phyloP scores from a whole-genome alignment of 2,329 filamentous ascomycete species.

The Fragosphaeria purpurea region DNA sequence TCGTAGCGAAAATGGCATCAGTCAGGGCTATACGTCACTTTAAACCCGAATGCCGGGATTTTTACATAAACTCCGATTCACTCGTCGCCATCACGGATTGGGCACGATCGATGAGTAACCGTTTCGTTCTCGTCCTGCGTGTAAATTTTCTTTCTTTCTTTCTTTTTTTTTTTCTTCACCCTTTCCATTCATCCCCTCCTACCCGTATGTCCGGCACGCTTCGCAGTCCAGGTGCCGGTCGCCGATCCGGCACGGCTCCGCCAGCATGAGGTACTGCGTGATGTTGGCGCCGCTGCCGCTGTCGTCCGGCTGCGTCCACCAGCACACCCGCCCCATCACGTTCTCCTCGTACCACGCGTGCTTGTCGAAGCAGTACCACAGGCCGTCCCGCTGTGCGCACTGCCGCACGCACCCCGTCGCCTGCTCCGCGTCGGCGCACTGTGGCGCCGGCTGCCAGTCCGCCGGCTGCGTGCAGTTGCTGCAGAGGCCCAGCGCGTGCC shows the following conservation, averaged over 20 bases:
- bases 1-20: no score
- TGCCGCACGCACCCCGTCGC: slow-evolving; percentile 1
- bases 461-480: background rate
- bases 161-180: no score
- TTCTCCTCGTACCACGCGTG: slow-evolving; percentile 5
- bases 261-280: background rate
- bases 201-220: slow-evolving; percentile 1
- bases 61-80: no score
- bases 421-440: background rate
- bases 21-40: no score
- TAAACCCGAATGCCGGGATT: no score
- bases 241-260: background rate
- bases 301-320: slow-evolving; percentile 1
- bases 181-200: background rate
- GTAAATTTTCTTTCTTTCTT: no score
- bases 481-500: background rate
- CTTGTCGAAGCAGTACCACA: slow-evolving; percentile 6
- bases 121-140: no score
- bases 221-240: background rate
- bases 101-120: no score
- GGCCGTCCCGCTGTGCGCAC: slow-evolving; percentile 2
- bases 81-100: no score
- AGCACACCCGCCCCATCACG: slow-evolving; percentile 5
- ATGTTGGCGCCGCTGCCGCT: no score
- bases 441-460: background rate